phyloP scores from a whole-genome alignment of 2,329 filamentous ascomycete genomes.

The Talaromyces piceae region DNA sequence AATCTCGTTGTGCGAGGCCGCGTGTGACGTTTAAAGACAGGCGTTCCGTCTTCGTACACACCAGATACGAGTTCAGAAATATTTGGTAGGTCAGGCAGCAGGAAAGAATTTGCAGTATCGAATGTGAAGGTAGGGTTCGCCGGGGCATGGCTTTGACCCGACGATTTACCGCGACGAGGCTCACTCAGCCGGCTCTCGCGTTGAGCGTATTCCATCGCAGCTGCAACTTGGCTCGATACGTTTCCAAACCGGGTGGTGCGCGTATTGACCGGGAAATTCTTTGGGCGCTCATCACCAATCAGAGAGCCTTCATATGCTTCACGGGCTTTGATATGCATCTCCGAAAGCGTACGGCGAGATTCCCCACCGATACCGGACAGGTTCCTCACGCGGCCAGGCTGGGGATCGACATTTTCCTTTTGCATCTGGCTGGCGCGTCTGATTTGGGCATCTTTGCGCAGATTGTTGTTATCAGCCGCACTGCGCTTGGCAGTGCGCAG shows the following conservation, averaged over 20 bases:
- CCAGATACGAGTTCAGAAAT: constrained; percentile 56
- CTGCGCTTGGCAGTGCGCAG: constrained; percentile 23
- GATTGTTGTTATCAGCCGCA: constrained; percentile 21
- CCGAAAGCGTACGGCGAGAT: constrained; percentile 45
- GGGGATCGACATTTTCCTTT: constrained; percentile 34
- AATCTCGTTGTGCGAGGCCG: constrained; percentile 48
- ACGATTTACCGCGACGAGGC: constrained; percentile 20
- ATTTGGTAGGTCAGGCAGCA: constrained; percentile 54
- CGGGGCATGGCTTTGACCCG: constrained; percentile 17
- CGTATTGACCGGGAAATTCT: constrained; percentile 35
- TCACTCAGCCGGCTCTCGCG: constrained; percentile 28
- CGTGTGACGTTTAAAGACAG: constrained; percentile 46
- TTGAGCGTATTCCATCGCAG: constrained; percentile 33
- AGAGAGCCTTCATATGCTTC: constrained; percentile 47
- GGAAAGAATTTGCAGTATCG: constrained; percentile 47
- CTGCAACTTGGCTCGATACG: constrained; percentile 32
- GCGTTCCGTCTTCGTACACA: constrained; percentile 50
- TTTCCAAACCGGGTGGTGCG: constrained; percentile 51
- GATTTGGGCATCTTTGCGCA: constrained; percentile 36
- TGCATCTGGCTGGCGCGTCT: constrained; percentile 33
- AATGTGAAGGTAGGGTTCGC: constrained; percentile 21
- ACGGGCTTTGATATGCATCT: constrained; percentile 48
- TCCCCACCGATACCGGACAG: constrained; percentile 18
- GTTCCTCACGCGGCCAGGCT: constrained; percentile 27
- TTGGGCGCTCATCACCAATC: constrained; percentile 44